These are phyloP conservation scores for Fusarium tjaetaba DNA, from an alignment of 2,329 filamentous ascomycete genomes.

Conservation along the genomic window DNA sequence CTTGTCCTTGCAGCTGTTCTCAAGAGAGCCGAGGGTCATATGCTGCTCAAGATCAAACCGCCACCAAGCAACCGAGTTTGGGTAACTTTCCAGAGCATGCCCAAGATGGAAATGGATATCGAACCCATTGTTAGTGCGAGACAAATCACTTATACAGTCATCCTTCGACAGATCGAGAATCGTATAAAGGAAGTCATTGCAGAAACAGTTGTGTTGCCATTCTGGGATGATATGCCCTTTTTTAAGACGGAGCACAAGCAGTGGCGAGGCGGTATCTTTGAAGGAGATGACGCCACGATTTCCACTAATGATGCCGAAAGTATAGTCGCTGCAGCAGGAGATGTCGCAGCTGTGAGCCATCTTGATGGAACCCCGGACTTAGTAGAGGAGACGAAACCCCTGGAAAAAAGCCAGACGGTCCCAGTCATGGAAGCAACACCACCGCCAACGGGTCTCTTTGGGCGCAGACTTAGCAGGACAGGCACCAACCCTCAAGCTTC, in stretches of 20 bases:
- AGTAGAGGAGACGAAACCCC: conserved; percentile 53
- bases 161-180: conserved; percentile 92
- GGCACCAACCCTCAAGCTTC: conserved; percentile 46
- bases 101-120: conserved; percentile 92
- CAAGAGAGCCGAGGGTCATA: conserved; percentile 85
- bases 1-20: conserved; percentile 87
- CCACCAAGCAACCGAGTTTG: conserved; percentile 96
- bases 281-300: conserved; percentile 61
- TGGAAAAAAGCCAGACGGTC: conserved; percentile 67
- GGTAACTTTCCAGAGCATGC: conserved; percentile 94
- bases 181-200: conserved; percentile 93
- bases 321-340: conserved; percentile 52
- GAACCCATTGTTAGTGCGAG: conserved; percentile 95
- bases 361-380: conserved; percentile 54
- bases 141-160: conserved; percentile 93
- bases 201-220: conserved; percentile 89
- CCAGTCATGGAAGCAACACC: conserved; percentile 54
- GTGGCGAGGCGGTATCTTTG: conserved; percentile 87
- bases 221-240: conserved; percentile 97
- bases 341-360: conserved; percentile 59
- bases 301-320: conserved; percentile 33
- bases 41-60: conserved; percentile 88
- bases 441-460: conserved; percentile 57
- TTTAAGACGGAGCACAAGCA: conserved; percentile 80
- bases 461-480: conserved; percentile 58